phyloP scores from a whole-genome alignment of 23 red algal genomes.

The Pyropia yezoensis region DNA sequence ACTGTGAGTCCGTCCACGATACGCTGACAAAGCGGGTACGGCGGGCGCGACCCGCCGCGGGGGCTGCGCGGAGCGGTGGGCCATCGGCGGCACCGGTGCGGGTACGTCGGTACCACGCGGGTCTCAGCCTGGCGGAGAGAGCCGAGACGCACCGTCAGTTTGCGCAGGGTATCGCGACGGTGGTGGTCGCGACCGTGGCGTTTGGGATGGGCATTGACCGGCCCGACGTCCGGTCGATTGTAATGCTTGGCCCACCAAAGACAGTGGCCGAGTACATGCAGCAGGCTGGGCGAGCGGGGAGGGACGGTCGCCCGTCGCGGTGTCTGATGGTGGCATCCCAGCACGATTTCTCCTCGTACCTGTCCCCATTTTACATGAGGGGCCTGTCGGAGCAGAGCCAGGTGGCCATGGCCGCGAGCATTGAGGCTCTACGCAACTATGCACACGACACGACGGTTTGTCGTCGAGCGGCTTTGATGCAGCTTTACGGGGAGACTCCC shows the following conservation, averaged over 20 bases:
- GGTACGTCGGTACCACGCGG: slow-evolving; percentile 23
- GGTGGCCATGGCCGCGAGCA: no score
- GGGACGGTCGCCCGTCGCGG: slow-evolving; percentile 7
- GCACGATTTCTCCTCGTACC: no score
- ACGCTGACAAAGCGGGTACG: background rate
- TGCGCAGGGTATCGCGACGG: background rate
- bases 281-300: slow-evolving; percentile 25
- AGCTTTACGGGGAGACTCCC: no score
- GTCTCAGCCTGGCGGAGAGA: slow-evolving; percentile 12
- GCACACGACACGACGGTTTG: no score
- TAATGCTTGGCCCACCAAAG: slow-evolving; percentile 17
- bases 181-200: slow-evolving; percentile 49
- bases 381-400: no score
- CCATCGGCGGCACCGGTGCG: slow-evolving; percentile 4
- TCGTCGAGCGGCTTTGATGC: no score
- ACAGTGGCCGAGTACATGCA: slow-evolving; percentile 32
- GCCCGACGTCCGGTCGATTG: slow-evolving; percentile 26
- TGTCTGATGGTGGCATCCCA: slow-evolving; percentile 2
- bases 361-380: no score
- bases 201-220: slow-evolving; percentile 73
- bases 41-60: slow-evolving; percentile 10
- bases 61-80: slow-evolving; percentile 4
- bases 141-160: slow-evolving; percentile 4
- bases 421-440: no score
- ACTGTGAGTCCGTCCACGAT: slow-evolving; percentile 15